Evolutionary conservation across 2,329 filamentous ascomycete species (phyloP), one percentile per base, ranked within the genome.

Genomic region (Colletotrichum cordylinicola): DNA sequence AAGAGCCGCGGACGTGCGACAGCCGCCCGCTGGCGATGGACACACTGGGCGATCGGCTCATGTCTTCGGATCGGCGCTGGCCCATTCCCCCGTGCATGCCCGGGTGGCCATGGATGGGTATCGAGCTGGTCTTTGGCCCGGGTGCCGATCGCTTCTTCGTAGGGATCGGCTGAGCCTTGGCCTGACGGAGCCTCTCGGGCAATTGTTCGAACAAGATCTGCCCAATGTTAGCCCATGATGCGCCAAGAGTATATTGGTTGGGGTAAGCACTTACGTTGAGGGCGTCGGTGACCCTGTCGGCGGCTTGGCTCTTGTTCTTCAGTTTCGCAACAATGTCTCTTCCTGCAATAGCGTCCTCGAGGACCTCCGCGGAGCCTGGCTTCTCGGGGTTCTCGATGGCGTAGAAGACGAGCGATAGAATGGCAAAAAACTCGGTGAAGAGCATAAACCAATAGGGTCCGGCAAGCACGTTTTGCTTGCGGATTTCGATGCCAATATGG

Each of bases 381-480:
- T 94, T 95, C 76, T 94, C 92, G 2, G 94, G 94, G 78, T 96
- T 96, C 82, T 96, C 95, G 16, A 95, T 87, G 1, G 94, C 93
- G 81, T 94, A 96, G 81, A 95, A 97, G 2, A 96, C 88, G 61
- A 97, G 87, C 0, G 95, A 95, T 37, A 97, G 87, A 37, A 96
- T 94, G 16, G 94, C 93, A 81, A 96, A 96, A 85, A 95, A 96
- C 18, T 94, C 94, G 4, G 94, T 95, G 81, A 95, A 96, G 82
- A 96, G 91, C 79, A 94, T 94, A 81, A 96, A 96, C 95, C 95
- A 97, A 83, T 95, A 96, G 0, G 94, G 94, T 1, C 95, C 95
- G 77, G 94, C 93, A n/a, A 97, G 87, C 8, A 95, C 87, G 6
- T 93, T 91, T 80, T 93, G 91, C 81, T 93, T 93, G 78, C 94